Evolutionary conservation across 306 rosid species (phyloP), one percentile per base, ranked within the genome.

Genomic region (Chamaecrista fasciculata): DNA sequence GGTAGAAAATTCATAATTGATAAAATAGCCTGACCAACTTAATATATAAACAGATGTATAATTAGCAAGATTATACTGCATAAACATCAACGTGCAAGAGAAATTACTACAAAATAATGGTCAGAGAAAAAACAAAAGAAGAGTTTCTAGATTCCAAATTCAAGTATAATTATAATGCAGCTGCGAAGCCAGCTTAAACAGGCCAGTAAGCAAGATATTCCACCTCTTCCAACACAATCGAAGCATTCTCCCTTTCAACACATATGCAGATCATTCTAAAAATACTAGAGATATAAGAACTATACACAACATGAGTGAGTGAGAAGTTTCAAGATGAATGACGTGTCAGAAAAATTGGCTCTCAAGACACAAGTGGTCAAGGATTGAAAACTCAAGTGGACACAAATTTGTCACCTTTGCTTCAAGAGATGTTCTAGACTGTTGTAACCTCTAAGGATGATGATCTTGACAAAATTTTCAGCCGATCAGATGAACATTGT

Each of bases 401-500:
- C 8, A 49, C 8, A 43, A 40, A 44, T 39, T 56, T 65, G 51
- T 18, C 20, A n/a, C 26, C 26, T 33, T 16, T 23, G 64, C 50
- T 53, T 36, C 46, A 47, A 59, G 31, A 63, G 42, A n/a, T 59
- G 55, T 60, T 59, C 77, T 44, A 71, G 29, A 60, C 19, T n/a
- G 48, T 31, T 59, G 55, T 52, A 51, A 50, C 61, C 64, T 11
- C 66, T 48, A 46, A 23, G 2, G 62, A 28, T 59, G 43, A 24
- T 33, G 73, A 23, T 48, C 75, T 65, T n/a, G 24, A 26, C 71
- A 82, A 29, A 56, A 11, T 50, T 74, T 80, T 71, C 53, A 91
- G 73, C 34, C 28, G 73, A 53, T 82, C 81, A 53, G 66, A 33
- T n/a, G 85, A 72, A 23, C 77, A 34, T 69, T 51, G 81, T 10